Conservation (phyloP, 2,329 filamentous ascomycete species). For the Colletotrichum chlorophyti region DNA sequence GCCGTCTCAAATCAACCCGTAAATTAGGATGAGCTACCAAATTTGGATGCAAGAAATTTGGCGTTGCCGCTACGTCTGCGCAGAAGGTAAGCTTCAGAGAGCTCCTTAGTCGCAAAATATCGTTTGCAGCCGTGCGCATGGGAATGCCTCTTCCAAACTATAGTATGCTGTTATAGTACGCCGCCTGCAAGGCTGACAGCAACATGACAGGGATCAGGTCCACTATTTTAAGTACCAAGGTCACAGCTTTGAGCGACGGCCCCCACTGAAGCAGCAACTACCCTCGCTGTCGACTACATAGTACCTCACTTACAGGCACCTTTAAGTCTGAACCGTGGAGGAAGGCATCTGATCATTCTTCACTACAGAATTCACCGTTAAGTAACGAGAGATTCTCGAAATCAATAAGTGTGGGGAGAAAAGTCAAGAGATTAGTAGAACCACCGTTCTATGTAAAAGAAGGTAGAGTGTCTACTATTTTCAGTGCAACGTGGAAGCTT, state of each 20-base stretch:
- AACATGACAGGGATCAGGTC: slow-evolving; percentile 5
- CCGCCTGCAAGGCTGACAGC: slow-evolving; percentile 45
- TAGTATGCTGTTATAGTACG: too few relatives aligned
- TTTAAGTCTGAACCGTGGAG: too few relatives aligned
- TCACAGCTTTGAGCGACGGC: slow-evolving; percentile 6
- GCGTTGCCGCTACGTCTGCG: neutral
- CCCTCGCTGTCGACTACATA: too few relatives aligned
- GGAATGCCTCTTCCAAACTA: neutral
- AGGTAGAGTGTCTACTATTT: too few relatives aligned
- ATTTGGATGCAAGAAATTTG: neutral
- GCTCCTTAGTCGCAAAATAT: neutral
- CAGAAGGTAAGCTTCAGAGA: neutral
- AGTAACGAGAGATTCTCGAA: too few relatives aligned
- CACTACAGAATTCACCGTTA: too few relatives aligned
- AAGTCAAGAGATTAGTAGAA: too few relatives aligned
- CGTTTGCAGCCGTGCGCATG: slow-evolving; percentile 16
- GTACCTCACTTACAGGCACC: too few relatives aligned
- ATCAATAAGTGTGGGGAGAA: too few relatives aligned
- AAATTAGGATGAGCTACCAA: neutral
- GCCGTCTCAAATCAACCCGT: neutral
- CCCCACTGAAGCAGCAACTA: slow-evolving; percentile 15
- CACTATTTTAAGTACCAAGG: neutral
- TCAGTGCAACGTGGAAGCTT: too few relatives aligned
- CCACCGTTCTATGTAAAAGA: too few relatives aligned
- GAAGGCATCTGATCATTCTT: too few relatives aligned